Percentiles rank a stretch among this genome's conserved stretches.
Conservation (phyloP, 805 yeast genomes). For the Lipomyces sp. region DNA sequence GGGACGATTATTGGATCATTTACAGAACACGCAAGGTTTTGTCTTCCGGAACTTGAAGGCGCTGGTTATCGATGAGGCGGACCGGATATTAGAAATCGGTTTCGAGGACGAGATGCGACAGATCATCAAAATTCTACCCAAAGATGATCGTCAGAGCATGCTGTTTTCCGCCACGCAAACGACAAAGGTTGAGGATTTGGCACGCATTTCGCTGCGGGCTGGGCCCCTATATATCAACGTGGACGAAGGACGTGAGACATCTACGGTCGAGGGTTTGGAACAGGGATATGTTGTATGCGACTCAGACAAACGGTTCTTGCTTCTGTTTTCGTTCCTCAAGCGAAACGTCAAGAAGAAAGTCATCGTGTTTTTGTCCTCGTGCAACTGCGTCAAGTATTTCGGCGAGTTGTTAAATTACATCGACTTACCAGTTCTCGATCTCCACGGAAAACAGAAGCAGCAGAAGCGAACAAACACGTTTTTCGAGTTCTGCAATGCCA, state of each 20-base stretch:
- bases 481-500: constrained; percentile 97
- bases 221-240: constrained; percentile 96
- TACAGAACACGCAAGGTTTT: constrained; percentile 76
- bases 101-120: constrained; percentile 99
- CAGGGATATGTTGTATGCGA: constrained; percentile 99
- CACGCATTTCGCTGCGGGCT: constrained; percentile 90
- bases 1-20: constrained; percentile 93
- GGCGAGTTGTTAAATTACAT: constrained; percentile 94
- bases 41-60: constrained; percentile 89
- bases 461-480: constrained; percentile 98
- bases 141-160: constrained; percentile 87
- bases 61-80: constrained; percentile 95
- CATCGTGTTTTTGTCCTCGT: constrained; percentile 93
- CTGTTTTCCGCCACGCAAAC: constrained; percentile 99
- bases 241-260: constrained; percentile 76
- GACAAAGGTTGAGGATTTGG: constrained; percentile 96
- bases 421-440: constrained; percentile 92
- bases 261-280: constrained; percentile 96
- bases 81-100: constrained; percentile 94
- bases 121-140: constrained; percentile 90
- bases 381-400: constrained; percentile 95
- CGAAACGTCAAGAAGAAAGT: constrained; percentile 84
- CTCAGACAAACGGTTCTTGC: constrained; percentile 87
- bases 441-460: constrained; percentile 98
- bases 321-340: constrained; percentile 90